Percentiles rank a stretch among this genome's conserved stretches.
These are phyloP conservation scores for Selaginella tamariscina DNA, from an alignment of 75 land plant species.

Conservation along the genomic window DNA sequence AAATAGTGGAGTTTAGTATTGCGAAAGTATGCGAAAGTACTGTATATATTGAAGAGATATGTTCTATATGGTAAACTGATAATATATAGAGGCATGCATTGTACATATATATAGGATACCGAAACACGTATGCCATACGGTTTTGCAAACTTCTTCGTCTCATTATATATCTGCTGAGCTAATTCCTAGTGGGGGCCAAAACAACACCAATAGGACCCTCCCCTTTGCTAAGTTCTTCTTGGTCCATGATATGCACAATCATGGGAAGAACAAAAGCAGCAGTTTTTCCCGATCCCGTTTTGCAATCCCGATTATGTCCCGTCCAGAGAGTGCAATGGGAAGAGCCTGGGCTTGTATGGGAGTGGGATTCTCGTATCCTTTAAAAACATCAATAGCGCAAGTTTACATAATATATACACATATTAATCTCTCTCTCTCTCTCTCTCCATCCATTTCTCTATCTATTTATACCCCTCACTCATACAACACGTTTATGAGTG, in stretches of 20 bases:
- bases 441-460: too few relatives aligned
- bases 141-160: slow-evolving; percentile 85
- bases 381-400: too few relatives aligned
- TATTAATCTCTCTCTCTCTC: too few relatives aligned
- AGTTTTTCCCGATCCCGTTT: slow-evolving; percentile 98
- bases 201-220: slow-evolving; percentile 94
- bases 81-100: too few relatives aligned
- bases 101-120: too few relatives aligned
- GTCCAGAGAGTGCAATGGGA: slow-evolving; percentile 73
- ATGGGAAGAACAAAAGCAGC: slow-evolving; percentile 97
- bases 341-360: slow-evolving; percentile 88
- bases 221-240: slow-evolving; percentile 80
- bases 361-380: slow-evolving; percentile 92
- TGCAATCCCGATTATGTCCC: slow-evolving; percentile 96
- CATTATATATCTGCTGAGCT: slow-evolving; percentile 86
- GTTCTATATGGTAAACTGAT: too few relatives aligned
- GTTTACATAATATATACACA: too few relatives aligned
- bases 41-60: too few relatives aligned
- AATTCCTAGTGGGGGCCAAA: slow-evolving; percentile 97
- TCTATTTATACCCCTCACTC: too few relatives aligned
- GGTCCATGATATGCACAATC: slow-evolving; percentile 99
- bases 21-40: too few relatives aligned
- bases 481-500: too few relatives aligned
- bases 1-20: too few relatives aligned
- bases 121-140: slow-evolving; percentile 71